Evolutionary conservation across 163 green algal genomes (phyloP).

Genomic region (Scenedesmus sp.): DNA sequence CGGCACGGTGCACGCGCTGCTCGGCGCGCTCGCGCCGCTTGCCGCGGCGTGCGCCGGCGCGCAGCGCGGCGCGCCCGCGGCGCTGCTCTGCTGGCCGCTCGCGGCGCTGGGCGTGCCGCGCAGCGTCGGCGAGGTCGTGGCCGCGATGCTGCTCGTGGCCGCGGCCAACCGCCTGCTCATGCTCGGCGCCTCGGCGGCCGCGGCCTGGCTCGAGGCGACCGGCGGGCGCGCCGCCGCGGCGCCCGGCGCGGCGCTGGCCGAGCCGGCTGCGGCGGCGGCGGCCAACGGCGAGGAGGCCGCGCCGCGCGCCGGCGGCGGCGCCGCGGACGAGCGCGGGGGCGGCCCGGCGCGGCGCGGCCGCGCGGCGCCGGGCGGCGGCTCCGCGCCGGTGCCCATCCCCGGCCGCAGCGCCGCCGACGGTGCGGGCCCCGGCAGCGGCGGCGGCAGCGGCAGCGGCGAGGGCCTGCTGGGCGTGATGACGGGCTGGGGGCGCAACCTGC

Average conservation of each 20-base stretch:
- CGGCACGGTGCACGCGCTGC: neutral
- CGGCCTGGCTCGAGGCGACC: neutral
- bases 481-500: conserved; percentile 34
- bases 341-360: neutral
- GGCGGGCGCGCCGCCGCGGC: too few species aligned
- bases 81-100: conserved; percentile 33
- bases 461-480: conserved; percentile 22
- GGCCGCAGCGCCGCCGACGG: too few species aligned
- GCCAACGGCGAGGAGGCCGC: neutral
- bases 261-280: neutral
- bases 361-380: neutral
- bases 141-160: conserved; percentile 27
- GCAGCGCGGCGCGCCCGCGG: neutral
- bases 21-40: neutral
- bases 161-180: conserved; percentile 39
- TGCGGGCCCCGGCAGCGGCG: conserved; percentile 1
- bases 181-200: conserved; percentile 12
- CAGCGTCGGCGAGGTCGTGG: conserved; percentile 26
- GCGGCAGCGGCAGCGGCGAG: neutral
- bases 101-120: neutral
- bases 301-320: neutral
- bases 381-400: neutral
- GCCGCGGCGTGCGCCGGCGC: neutral
- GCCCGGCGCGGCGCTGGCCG: too few species aligned
- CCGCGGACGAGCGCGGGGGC: neutral